Percentiles rank a stretch among this genome's conserved stretches.
Conservation (phyloP, 2,329 filamentous ascomycete genomes). For the Penicillium sp. region DNA sequence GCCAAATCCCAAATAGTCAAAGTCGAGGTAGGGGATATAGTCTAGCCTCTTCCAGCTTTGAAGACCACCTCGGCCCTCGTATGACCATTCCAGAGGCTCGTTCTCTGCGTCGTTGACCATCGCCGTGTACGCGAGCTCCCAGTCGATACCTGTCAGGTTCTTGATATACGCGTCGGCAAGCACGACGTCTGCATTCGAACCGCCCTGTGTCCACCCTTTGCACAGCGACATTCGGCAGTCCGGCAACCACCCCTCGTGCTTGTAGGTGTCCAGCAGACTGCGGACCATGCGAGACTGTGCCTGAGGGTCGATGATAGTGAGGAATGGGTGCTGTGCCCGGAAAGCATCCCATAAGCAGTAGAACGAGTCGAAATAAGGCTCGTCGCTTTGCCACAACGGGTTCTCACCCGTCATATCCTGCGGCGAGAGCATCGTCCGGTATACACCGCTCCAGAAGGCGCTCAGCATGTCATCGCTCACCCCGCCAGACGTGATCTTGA, state of each 20-base stretch:
- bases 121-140: conserved; percentile 64
- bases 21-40: conserved; percentile 67
- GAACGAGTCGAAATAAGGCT: conserved; percentile 69
- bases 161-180: conserved; percentile 65
- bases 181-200: conserved; percentile 62
- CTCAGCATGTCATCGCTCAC: conserved; percentile 52
- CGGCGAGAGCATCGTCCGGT: conserved; percentile 66
- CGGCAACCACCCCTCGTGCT: conserved; percentile 32
- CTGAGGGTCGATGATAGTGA: conserved; percentile 29
- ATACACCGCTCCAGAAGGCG: conserved; percentile 65
- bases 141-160: conserved; percentile 62
- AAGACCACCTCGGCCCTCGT: conserved; percentile 65
- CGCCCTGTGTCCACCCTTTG: conserved; percentile 31
- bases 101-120: conserved; percentile 67
- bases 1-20: conserved; percentile 63
- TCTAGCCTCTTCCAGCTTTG: conserved; percentile 66
- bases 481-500: conserved; percentile 54
- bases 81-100: conserved; percentile 65
- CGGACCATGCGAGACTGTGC: conserved; percentile 29
- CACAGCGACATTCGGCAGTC: conserved; percentile 34
- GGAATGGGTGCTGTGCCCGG: conserved; percentile 25
- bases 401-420: conserved; percentile 71
- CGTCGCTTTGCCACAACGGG: conserved; percentile 59
- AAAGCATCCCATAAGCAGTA: conserved; percentile 46
- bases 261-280: conserved; percentile 31